Evolutionary conservation across 805 yeast genomes (phyloP).

Genomic region (Sporopachydermia lactativora): DNA sequence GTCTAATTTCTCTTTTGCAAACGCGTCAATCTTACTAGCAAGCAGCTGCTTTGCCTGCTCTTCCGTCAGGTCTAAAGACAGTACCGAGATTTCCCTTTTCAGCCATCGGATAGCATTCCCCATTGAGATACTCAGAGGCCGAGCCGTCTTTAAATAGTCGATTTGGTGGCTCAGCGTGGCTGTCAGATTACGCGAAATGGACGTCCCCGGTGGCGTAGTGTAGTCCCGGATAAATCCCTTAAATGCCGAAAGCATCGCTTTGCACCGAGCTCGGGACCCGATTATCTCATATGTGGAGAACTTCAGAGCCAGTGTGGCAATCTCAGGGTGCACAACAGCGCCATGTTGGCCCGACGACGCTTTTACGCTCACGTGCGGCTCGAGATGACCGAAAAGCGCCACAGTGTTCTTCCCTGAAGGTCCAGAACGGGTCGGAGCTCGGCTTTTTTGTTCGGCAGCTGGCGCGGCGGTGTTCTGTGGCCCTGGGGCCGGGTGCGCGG

Average conservation of each 20-base stretch:
- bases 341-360: conserved; percentile 7
- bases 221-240: conserved; percentile 69
- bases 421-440: too few species aligned
- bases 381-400: background rate
- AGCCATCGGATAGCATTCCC: conserved; percentile 97
- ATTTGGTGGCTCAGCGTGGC: conserved; percentile 84
- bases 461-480: too few species aligned
- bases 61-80: conserved; percentile 61
- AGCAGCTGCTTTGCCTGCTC: conserved; percentile 50
- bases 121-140: conserved; percentile 89
- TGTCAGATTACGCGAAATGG: conserved; percentile 78
- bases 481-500: too few species aligned
- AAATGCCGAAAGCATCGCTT: conserved; percentile 75
- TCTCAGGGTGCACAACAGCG: conserved; percentile 77
- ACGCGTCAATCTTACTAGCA: conserved; percentile 57
- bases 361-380: background rate
- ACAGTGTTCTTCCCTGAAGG: background rate
- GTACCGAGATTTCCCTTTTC: conserved; percentile 79
- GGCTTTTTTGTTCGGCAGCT: too few species aligned
- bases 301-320: conserved; percentile 63
- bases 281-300: conserved; percentile 75
- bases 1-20: conserved; percentile 73
- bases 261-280: conserved; percentile 80
- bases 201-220: conserved; percentile 71
- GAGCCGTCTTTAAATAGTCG: conserved; percentile 77